These are phyloP conservation scores for Hemisphaericaspora subhashii DNA, from an alignment of 1,139 yeast genomes.

Conservation along the genomic window DNA sequence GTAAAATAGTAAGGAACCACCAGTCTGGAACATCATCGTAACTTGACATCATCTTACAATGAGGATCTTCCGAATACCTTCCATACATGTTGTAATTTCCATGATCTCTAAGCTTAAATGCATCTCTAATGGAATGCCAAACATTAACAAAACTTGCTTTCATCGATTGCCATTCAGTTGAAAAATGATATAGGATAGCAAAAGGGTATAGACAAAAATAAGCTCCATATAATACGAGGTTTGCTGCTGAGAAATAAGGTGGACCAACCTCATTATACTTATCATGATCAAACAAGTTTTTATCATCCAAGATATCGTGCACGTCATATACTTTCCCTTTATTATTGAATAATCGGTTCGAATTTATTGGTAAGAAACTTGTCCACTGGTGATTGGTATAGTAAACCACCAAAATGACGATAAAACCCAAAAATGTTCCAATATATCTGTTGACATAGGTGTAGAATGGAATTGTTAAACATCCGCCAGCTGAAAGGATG, in stretches of 20 bases:
- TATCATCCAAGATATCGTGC: constrained; percentile 31
- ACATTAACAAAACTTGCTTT: constrained; percentile 40
- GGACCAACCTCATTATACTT: constrained; percentile 40
- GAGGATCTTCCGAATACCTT: constrained; percentile 29
- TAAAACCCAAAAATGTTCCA: constrained; percentile 36
- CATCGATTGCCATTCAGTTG: constrained; percentile 46
- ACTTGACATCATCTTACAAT: constrained; percentile 39
- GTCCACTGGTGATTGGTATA: constrained; percentile 44
- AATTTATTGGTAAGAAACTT: constrained; percentile 40
- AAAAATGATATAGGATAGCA: constrained; percentile 38
- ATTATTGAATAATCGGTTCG: constrained; percentile 37
- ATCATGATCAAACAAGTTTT: constrained; percentile 30
- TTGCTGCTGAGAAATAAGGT: constrained; percentile 46
- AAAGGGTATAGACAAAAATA: constrained; percentile 44
- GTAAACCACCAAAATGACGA: constrained; percentile 31
- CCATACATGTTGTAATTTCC: constrained; percentile 9
- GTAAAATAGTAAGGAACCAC: constrained; percentile 37
- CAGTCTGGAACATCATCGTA: constrained; percentile 44
- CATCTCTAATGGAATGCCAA: constrained; percentile 31
- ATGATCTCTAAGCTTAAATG: constrained; percentile 21
- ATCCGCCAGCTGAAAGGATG: constrained; percentile 36
- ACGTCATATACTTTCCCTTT: constrained; percentile 35
- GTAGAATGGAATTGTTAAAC: constrained; percentile 44
- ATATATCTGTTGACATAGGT: constrained; percentile 38
- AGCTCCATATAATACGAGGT: constrained; percentile 43